Evolutionary conservation across 176 grass and related monocot species (phyloP), one percentile per base, ranked within the genome.

Genomic region (Metroxylon sagu): DNA sequence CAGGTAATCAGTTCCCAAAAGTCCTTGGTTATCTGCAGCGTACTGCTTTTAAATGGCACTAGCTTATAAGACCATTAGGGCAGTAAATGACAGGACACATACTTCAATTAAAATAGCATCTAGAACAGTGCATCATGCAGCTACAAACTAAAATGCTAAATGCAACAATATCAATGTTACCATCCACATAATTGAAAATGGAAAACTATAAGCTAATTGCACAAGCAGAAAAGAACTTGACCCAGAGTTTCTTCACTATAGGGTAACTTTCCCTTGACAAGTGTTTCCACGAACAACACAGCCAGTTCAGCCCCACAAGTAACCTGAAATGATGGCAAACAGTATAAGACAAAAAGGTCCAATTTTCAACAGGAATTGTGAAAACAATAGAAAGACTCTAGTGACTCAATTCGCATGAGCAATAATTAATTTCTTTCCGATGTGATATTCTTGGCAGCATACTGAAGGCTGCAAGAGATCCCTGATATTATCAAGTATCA

Each of bases 241-340:
- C 93, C 93, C 72, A 85, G 80, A 62, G 49, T 80, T 97, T 88
- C 78, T 71, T 88, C 63, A 65, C 39, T 83, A 48, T 76, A 97
- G 53, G 73, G 63, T 77, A 80, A 21, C 27, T 63, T 76, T 54
- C 69, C 93, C 56, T 85, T 83, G 65, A 85, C 53, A 49, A 91
- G 81, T 50, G 73, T 85, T 23, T 88, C 87, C 50, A 91, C 87
- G 19, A 91, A 88, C 57, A 97, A 50, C 17, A 66, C 71, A 64
- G 84, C 76, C 39, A 97, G 81, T 81, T 97, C 93, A 69, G 69
- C 81, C 70, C 87, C 87, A 30, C 93, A 85, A 43, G 81, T 97
- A 30, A 97, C 73, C 87, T 97, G 72, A 69, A 85, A 74, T 79
- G 48, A n/a, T 69, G 29, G 26, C 19, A 67, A 67, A 57, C 12